Evolutionary conservation across 495 filamentous ascomycete genomes (phyloP).

Genomic region (Penicillium pulvis): DNA sequence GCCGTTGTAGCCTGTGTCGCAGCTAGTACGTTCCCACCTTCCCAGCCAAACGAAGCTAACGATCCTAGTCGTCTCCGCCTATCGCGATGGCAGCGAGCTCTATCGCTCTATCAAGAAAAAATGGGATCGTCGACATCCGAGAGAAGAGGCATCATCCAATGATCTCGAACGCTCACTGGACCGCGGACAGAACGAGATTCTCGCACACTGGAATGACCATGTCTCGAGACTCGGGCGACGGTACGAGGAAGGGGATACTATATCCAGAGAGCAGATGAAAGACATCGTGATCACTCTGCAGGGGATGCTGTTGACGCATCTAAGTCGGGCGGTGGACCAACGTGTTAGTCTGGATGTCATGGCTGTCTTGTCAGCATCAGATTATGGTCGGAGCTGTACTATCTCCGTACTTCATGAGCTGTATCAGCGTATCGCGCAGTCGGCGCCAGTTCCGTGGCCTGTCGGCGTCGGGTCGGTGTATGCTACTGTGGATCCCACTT

Average conservation of each 20-base stretch:
- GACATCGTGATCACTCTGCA: conserved; percentile 50
- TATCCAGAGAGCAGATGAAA: conserved; percentile 42
- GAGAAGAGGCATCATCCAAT: conserved; percentile 29
- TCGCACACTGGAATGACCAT: conserved; percentile 32
- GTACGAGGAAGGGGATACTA: conserved; percentile 42
- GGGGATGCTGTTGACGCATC: conserved; percentile 41
- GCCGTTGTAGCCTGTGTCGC: conserved; percentile 43
- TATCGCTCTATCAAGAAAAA: conserved; percentile 32
- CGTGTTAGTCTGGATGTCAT: conserved; percentile 37
- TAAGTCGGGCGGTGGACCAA: conserved; percentile 40
- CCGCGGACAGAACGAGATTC: conserved; percentile 30
- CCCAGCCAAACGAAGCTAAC: not conserved
- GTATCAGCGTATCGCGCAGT: conserved; percentile 36
- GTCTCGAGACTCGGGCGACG: conserved; percentile 30
- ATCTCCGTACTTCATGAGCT: conserved; percentile 33
- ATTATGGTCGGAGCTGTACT: conserved; percentile 31
- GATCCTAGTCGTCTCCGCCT: conserved; percentile 40
- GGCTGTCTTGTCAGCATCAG: conserved; percentile 38
- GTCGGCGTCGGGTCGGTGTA: not conserved
- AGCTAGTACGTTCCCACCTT: conserved; percentile 21
- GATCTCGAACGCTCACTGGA: conserved; percentile 38
- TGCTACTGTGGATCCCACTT: conserved; percentile 12
- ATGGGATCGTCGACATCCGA: not conserved
- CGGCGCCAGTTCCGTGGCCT: conserved; percentile 11
- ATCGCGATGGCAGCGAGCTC: conserved; percentile 43